Conservation (phyloP, 2,329 filamentous ascomycete species). For the Aspergillus ochraceus region DNA sequence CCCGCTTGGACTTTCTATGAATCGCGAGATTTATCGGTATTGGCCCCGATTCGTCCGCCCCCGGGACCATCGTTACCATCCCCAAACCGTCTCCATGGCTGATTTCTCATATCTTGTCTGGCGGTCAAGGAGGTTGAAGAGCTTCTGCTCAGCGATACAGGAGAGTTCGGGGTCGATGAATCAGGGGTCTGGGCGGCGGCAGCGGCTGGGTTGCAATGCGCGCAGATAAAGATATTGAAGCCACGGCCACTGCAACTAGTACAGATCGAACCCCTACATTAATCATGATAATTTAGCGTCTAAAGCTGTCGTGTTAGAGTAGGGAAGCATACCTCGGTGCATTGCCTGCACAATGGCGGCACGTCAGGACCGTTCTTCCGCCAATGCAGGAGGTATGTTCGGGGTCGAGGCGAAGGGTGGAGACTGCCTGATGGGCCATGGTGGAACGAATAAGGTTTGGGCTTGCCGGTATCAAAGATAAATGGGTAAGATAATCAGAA, state of each 20-base stretch:
- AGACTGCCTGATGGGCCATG: conserved; percentile 21
- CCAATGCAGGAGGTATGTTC: conserved; percentile 35
- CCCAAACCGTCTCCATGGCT: conserved; percentile 14
- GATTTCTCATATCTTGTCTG: conserved; percentile 12
- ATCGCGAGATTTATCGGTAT: conserved; percentile 19
- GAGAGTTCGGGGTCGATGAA: conserved; percentile 18
- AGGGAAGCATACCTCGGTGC: conserved; percentile 31
- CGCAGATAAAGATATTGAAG: conserved; percentile 32
- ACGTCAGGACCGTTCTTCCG: conserved; percentile 34
- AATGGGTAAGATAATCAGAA: not conserved
- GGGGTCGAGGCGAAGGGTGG: conserved; percentile 29
- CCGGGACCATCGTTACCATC: conserved; percentile 17
- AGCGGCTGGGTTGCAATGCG: conserved; percentile 31
- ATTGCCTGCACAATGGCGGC: conserved; percentile 38
- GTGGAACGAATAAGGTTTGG: not conserved
- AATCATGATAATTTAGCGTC: not conserved
- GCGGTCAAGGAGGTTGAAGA: conserved; percentile 28
- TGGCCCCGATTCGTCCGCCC: conserved; percentile 21
- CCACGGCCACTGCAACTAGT: conserved; percentile 30
- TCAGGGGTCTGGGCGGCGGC: conserved; percentile 16
- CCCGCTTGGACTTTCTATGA: conserved; percentile 9
- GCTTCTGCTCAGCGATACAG: conserved; percentile 28
- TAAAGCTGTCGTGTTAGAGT: not conserved
- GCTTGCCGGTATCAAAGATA: not conserved
- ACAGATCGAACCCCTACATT: conserved; percentile 26